Base-by-base conservation (phyloP, 148 eudicot genomes). In the Talinum fruticosum region DNA sequence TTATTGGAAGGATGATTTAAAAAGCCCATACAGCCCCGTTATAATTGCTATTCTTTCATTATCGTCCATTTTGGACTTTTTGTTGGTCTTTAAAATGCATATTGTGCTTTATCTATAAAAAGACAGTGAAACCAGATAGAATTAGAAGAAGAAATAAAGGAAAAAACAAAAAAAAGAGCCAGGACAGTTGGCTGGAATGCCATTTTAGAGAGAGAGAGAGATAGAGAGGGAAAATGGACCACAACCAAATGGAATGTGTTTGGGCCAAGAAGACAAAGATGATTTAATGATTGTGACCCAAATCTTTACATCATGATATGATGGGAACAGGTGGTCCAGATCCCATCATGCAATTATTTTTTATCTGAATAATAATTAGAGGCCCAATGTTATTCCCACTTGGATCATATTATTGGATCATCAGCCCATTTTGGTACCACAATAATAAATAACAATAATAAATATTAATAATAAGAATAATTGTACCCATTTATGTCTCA, bases 231-330 rank as follows among this genome's bases (percentile, higher is more conserved):
- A 73, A 82, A 78, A 44, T 45, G 84, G 84, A 82, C 81, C 84
- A 82, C 84, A 66, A 6, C 32, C 30, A 51, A 51, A 45, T 37
- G 74, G 74, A 26, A 59, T 57, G 57, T 82, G 71, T 38, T 73
- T 82, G 84, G 78, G 77, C 84, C 84, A 78, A 82, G 69, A 78
- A 30, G 75, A 73, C 81, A 77, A 77, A 44, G 32, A 75, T 53
- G 51, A 79, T 73, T 47, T 16, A 7, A 73, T 82, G 78, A 82
- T 67, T 26, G 70, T 79, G 77, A 33, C 51, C 73, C 53, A 70
- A 41, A 70, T 34, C 26, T 26, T 41, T 38, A 24, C 51, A n/a
- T 24, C 29, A 71, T 71, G 35, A 71, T 70, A 26, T 69, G 73
- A 69, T 37, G 53, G 18, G 53, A 24, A 44, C 35, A 53, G 77